A percentile compares a stretch with the other conserved stretches of the same genome.
Evolutionary conservation across 2,329 filamentous ascomycete genomes (phyloP).

Genomic region (Uncinocarpus reesii): DNA sequence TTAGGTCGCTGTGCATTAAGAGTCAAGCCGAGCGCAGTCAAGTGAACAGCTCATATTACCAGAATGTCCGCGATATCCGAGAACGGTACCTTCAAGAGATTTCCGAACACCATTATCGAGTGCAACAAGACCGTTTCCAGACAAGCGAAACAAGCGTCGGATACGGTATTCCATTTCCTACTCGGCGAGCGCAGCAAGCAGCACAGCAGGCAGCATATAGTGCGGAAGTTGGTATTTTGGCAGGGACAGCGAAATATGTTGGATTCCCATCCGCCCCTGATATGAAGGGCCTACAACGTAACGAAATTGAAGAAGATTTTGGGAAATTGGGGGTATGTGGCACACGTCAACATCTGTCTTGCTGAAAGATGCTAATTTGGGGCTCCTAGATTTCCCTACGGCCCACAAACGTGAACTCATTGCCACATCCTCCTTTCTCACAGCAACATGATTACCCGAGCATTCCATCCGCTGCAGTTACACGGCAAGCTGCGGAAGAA

Average conservation of each 20-base stretch:
- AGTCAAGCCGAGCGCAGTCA: slow-evolving; percentile 75
- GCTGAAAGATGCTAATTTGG: not conserved
- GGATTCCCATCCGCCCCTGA: slow-evolving; percentile 93
- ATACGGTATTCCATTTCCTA: slow-evolving; percentile 71
- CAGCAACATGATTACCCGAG: slow-evolving; percentile 23
- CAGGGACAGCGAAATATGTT: slow-evolving; percentile 85
- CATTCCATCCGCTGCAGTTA: slow-evolving; percentile 27
- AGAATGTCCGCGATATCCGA: slow-evolving; percentile 70
- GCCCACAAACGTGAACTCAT: not conserved
- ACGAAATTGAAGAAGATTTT: slow-evolving; percentile 76
- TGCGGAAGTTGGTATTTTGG: slow-evolving; percentile 81
- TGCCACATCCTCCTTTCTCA: slow-evolving; percentile 20
- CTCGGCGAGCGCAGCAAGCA: slow-evolving; percentile 64
- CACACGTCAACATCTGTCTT: too few relatives aligned
- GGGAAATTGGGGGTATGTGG: slow-evolving; percentile 71
- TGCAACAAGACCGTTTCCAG: slow-evolving; percentile 77
- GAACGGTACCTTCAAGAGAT: slow-evolving; percentile 70
- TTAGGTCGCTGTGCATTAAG: slow-evolving; percentile 61
- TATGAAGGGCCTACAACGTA: slow-evolving; percentile 59
- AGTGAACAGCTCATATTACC: slow-evolving; percentile 81
- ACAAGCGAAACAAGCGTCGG: slow-evolving; percentile 68
- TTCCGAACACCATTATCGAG: slow-evolving; percentile 83
- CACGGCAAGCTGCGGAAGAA: slow-evolving; percentile 56
- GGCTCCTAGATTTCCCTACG: not conserved
- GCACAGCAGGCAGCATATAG: slow-evolving; percentile 86